Evolutionary conservation across 129 eudicot genomes (phyloP), one percentile per base, ranked within the genome.

Genomic region (Flaveria brownii): DNA sequence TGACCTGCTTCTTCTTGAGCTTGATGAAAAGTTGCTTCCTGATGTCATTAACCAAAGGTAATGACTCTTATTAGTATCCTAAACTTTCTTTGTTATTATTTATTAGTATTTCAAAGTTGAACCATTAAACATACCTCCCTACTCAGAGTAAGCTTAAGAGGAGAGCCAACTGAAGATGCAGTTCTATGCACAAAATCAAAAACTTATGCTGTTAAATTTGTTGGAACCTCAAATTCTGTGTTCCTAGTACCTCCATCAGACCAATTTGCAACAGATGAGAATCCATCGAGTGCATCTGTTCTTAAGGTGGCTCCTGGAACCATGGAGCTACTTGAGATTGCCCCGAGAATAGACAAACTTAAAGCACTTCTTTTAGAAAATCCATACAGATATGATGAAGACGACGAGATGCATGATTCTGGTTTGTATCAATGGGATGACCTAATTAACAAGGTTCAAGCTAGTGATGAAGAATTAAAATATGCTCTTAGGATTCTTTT

Each of bases 181-280:
- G 98, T 94, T 80, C 86, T 94, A n/a, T 94, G 98, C 78, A 91
- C 98, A 59, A 73, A 62, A 39, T 88, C 97, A 36, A 93, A 88
- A 86, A 93, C 98, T 56, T 93, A 87, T 54, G 89, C 96, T 1
- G 74, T 94, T 57, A 94, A 94, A 60, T 94, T 87, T 69, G 97
- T 94, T 42, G 98, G 98, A 33, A 94, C 92, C 52, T 94, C 98
- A 68, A 94, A 94, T 82, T 94, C 98, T 2, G 90, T 89, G 41
- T 86, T 91, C 61, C 96, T 95, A 22, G 81, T 95, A 65, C 99
- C 99, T 25, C 96, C 97, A 13, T 77, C 87, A 7, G 77, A 89
- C 50, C 88, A 83, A 74, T 80, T 71, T 14, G 12, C 66, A 51
- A 22, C 23, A 17, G 60, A 52, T 16, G 82, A 79, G 51, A 72